phyloP scores from a whole-genome alignment of 371 early-diverging fungal genomes.

The Zopfochytrium polystomum region DNA sequence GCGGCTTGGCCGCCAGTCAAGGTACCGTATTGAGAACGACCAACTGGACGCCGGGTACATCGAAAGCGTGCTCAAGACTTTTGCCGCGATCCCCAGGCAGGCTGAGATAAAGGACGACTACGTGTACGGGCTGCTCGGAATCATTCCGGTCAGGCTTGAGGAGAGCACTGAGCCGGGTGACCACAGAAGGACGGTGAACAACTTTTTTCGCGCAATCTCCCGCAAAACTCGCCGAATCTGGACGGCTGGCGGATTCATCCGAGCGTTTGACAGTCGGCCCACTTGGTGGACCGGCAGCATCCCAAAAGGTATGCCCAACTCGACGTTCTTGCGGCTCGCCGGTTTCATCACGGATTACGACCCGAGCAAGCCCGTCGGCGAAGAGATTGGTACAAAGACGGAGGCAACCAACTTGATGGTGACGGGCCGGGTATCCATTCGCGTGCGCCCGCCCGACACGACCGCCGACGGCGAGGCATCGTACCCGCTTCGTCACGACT shows the following conservation, averaged over 20 bases:
- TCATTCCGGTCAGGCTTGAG: slow-evolving; percentile 3
- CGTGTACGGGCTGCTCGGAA: slow-evolving; percentile 4
- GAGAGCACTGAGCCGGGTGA: not conserved
- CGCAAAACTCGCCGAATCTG: slow-evolving; percentile 4
- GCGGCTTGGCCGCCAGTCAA: not conserved
- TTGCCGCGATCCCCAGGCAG: not conserved
- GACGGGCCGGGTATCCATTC: not conserved
- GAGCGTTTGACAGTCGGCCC: not conserved
- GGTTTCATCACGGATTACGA: not conserved
- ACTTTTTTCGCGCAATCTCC: not conserved
- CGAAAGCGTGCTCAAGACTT: not conserved
- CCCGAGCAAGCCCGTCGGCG: slow-evolving; percentile 7
- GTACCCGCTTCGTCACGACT: not conserved
- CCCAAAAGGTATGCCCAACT: not conserved
- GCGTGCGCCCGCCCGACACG: slow-evolving; percentile 1
- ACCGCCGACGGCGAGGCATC: not conserved
- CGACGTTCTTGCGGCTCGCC: not conserved
- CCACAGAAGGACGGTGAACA: not conserved
- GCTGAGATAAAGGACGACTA: not conserved
- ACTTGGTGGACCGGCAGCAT: slow-evolving; percentile 4
- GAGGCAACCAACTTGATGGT: not conserved
- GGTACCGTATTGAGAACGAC: too few relatives aligned
- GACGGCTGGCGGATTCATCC: slow-evolving; percentile 4
- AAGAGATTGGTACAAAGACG: not conserved
- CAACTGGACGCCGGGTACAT: slow-evolving; percentile 4